A percentile compares a stretch with the other conserved stretches of the same genome.
phyloP scores from a whole-genome alignment of 306 rosid species.

The Ziziphus jujuba region DNA sequence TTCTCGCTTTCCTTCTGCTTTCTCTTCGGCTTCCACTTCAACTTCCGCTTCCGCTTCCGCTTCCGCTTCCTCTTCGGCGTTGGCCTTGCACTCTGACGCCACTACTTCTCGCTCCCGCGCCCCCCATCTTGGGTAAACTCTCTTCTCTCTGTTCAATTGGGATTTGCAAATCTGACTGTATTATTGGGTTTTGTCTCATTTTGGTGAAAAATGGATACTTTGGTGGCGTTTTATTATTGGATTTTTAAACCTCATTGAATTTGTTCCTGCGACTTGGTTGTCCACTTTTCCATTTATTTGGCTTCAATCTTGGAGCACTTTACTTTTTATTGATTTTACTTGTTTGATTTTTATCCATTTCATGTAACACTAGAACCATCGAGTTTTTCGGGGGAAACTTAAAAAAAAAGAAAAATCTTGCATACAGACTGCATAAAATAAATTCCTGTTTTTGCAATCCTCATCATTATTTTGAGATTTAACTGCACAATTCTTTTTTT shows the following conservation, averaged over 20 bases:
- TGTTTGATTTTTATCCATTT: too few species aligned
- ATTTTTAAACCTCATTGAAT: background rate
- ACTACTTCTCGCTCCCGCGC: constrained; percentile 6
- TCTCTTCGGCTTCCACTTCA: constrained; percentile 1
- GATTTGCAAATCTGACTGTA: too few species aligned
- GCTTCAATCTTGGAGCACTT: too few species aligned
- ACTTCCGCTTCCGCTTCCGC: constrained; percentile 17
- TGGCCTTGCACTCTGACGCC: constrained; percentile 24
- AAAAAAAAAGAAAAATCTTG: too few species aligned
- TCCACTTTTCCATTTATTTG: background rate
- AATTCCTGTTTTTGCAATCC: too few species aligned
- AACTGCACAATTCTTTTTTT: too few species aligned
- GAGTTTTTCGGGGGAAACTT: too few species aligned
- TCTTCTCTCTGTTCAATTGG: background rate
- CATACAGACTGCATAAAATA: too few species aligned
- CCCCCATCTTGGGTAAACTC: constrained; percentile 14
- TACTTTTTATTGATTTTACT: too few species aligned
- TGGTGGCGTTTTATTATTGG: background rate
- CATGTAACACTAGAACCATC: too few species aligned
- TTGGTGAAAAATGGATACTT: background rate
- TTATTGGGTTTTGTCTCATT: background rate
- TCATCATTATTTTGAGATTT: background rate
- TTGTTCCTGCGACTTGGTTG: background rate
- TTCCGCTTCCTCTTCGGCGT: background rate
- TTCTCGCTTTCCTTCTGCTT: constrained; percentile 4